Conservation (phyloP, 192 early-diverging fungal genomes). For the Mycoemilia scoparia region DNA sequence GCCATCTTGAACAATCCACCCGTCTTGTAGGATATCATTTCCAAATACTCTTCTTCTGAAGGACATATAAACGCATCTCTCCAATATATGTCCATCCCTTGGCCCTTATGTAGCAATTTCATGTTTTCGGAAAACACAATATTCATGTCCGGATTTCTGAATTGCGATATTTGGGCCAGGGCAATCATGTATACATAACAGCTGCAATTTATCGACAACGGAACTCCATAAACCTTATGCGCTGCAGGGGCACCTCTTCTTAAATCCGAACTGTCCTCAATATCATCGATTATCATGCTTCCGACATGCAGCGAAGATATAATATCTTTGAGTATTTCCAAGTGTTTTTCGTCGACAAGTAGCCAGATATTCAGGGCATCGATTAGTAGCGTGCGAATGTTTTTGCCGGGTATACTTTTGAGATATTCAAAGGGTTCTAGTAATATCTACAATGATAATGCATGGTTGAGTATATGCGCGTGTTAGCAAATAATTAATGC, state of each 20-base stretch:
- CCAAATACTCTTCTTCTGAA: constrained; percentile 75
- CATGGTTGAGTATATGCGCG: too few species aligned
- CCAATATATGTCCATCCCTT: constrained; percentile 97
- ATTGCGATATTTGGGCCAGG: constrained; percentile 43
- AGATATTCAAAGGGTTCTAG: constrained; percentile 92
- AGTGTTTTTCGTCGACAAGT: constrained; percentile 42
- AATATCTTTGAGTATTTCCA: constrained; percentile 55
- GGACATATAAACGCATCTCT: constrained; percentile 82
- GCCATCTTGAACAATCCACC: constrained; percentile 88
- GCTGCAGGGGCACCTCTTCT: constrained; percentile 83
- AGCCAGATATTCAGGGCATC: constrained; percentile 86
- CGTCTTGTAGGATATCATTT: constrained; percentile 96
- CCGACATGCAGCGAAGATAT: constrained; percentile 92
- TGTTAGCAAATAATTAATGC: too few species aligned
- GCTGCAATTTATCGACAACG: constrained; percentile 87
- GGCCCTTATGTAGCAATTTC: constrained; percentile 77
- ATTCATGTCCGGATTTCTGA: constrained; percentile 49
- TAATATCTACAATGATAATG: constrained; percentile 38
- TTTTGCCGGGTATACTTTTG: constrained; percentile 70
- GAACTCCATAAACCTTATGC: constrained; percentile 86
- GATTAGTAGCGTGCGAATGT: constrained; percentile 79
- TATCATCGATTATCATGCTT: constrained; percentile 87
- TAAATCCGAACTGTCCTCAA: constrained; percentile 82
- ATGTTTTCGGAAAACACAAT: constrained; percentile 86
- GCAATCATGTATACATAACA: constrained; percentile 97